Percentiles rank a stretch among this genome's conserved stretches.
phyloP scores from a whole-genome alignment of 73 alveolate species.

The Paramecium caudatum region DNA sequence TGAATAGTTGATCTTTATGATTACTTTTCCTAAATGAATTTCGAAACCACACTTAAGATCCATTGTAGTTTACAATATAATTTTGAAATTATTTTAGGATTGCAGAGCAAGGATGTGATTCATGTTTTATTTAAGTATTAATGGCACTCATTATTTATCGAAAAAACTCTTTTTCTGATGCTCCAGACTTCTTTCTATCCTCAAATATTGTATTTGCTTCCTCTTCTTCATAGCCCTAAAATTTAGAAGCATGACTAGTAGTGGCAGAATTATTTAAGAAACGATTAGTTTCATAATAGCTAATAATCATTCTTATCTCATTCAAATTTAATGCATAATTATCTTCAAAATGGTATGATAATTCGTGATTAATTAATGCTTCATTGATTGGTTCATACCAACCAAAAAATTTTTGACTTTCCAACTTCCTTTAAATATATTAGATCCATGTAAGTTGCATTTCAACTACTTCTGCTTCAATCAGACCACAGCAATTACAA shows the following conservation, averaged over 20 bases:
- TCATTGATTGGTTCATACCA: neutral
- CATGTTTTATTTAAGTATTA: neutral
- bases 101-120: neutral
- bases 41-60: slow-evolving; percentile 35
- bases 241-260: neutral
- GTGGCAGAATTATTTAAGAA: neutral
- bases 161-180: neutral
- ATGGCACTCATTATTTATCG: neutral
- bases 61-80: slow-evolving; percentile 17
- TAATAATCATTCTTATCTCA: slow-evolving; percentile 13
- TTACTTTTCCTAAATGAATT: slow-evolving; percentile 7
- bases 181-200: slow-evolving; percentile 1
- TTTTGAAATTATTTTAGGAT: neutral
- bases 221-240: neutral
- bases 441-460: neutral
- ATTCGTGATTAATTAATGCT: neutral
- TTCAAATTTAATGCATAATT: neutral
- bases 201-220: slow-evolving; percentile 10
- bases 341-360: neutral
- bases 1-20: neutral
- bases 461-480: neutral
- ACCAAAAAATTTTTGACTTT: neutral
- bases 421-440: neutral
- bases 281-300: neutral
- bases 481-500: slow-evolving; percentile 27